Conservation (phyloP, 306 rosid species). For the Vigna reflexopilosa region DNA sequence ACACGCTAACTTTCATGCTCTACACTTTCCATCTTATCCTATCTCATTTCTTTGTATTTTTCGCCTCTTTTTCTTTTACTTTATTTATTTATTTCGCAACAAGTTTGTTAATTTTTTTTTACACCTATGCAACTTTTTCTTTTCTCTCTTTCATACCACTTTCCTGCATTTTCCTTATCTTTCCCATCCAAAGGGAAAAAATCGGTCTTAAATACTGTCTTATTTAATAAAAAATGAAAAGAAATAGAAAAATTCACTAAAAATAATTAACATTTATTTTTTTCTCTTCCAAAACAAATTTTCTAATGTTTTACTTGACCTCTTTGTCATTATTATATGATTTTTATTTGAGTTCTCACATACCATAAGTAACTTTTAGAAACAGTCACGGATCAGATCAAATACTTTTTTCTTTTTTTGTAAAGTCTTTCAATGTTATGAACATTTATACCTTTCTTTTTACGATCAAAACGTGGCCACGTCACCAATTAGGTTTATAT, state of each 20-base stretch:
- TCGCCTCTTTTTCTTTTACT: background rate
- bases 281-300: no score
- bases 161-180: background rate
- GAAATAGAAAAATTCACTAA: background rate
- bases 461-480: background rate
- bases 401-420: background rate
- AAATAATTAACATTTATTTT: background rate
- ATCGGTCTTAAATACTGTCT: no score
- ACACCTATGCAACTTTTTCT: background rate
- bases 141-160: background rate
- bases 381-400: no score
- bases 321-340: background rate
- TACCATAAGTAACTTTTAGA: background rate
- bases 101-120: background rate
- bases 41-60: background rate
- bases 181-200: background rate
- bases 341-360: background rate
- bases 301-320: no score
- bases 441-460: no score
- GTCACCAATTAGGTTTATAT: background rate
- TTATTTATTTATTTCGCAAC: background rate
- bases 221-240: background rate
- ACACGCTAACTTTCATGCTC: slow-evolving; percentile 37
- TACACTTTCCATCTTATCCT: background rate
- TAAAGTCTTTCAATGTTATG: background rate